Evolutionary conservation across 2,329 filamentous ascomycete species (phyloP).

Genomic region (Hypoxylon sp.): DNA sequence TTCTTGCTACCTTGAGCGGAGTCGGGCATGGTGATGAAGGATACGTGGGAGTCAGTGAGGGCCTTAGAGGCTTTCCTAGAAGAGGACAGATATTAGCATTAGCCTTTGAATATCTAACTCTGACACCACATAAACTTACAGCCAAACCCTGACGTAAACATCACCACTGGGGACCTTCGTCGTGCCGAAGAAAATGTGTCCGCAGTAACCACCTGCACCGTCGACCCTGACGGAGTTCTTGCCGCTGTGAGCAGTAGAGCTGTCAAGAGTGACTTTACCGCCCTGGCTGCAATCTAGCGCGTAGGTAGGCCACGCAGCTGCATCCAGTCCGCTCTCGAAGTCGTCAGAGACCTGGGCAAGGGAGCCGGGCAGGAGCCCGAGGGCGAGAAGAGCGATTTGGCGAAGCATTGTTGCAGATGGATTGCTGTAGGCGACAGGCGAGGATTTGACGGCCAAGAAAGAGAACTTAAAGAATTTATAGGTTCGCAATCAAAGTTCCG

Average conservation of each 20-base stretch:
- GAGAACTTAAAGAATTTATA: constrained; percentile 38
- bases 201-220: constrained; percentile 69
- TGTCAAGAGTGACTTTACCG: constrained; percentile 70
- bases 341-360: constrained; percentile 68
- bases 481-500: constrained; percentile 40
- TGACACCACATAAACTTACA: constrained; percentile 61
- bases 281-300: constrained; percentile 73
- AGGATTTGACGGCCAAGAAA: constrained; percentile 6
- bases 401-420: constrained; percentile 58
- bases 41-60: constrained; percentile 71
- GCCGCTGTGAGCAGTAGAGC: constrained; percentile 68
- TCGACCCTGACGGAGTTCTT: constrained; percentile 69
- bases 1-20: constrained; percentile 68
- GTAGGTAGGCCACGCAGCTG: constrained; percentile 71
- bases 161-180: constrained; percentile 69
- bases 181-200: constrained; percentile 74
- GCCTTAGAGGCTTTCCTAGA: constrained; percentile 69
- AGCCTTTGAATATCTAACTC: background rate
- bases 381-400: constrained; percentile 61
- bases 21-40: constrained; percentile 76
- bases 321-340: constrained; percentile 72
- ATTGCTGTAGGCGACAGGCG: constrained; percentile 1
- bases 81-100: constrained; percentile 40
- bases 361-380: constrained; percentile 63
- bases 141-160: constrained; percentile 68